A percentile compares a stretch with the other conserved stretches of the same genome.
These are phyloP conservation scores for Rhodamnia argentea DNA, from an alignment of 345 rosid species.

Conservation along the genomic window DNA sequence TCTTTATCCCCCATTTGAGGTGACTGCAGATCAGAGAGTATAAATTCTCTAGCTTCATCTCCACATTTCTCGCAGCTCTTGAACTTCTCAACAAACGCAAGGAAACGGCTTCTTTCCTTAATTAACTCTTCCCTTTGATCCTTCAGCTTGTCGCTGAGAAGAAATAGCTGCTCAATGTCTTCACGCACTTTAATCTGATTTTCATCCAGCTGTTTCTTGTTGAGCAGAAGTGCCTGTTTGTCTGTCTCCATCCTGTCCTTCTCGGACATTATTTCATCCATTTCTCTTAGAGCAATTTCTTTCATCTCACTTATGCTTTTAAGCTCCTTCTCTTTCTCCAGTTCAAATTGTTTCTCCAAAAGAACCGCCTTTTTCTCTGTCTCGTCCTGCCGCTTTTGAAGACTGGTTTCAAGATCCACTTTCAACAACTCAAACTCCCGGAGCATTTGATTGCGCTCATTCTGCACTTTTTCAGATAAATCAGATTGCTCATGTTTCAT, in stretches of 20 bases:
- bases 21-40: constrained; percentile 42
- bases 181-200: constrained; percentile 49
- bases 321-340: constrained; percentile 36
- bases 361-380: constrained; percentile 36
- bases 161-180: constrained; percentile 56
- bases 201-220: constrained; percentile 37
- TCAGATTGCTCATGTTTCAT: constrained; percentile 47
- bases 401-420: constrained; percentile 30
- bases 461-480: constrained; percentile 38
- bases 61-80: constrained; percentile 54
- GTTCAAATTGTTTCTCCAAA: constrained; percentile 35
- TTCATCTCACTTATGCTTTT: constrained; percentile 23
- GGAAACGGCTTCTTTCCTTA: constrained; percentile 40
- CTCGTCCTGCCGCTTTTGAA: constrained; percentile 33
- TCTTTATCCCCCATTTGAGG: constrained; percentile 31
- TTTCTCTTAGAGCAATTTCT: constrained; percentile 38
- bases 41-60: constrained; percentile 41
- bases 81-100: constrained; percentile 49
- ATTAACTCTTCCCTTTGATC: constrained; percentile 38
- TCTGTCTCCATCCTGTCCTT: constrained; percentile 32
- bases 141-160: constrained; percentile 45
- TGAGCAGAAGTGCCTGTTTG: constrained; percentile 32
- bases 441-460: constrained; percentile 39
- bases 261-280: constrained; percentile 38
- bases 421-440: constrained; percentile 49